phyloP scores from a whole-genome alignment of 1,284 basidiomycete species.

The Lentinula novae-zelandiae region DNA sequence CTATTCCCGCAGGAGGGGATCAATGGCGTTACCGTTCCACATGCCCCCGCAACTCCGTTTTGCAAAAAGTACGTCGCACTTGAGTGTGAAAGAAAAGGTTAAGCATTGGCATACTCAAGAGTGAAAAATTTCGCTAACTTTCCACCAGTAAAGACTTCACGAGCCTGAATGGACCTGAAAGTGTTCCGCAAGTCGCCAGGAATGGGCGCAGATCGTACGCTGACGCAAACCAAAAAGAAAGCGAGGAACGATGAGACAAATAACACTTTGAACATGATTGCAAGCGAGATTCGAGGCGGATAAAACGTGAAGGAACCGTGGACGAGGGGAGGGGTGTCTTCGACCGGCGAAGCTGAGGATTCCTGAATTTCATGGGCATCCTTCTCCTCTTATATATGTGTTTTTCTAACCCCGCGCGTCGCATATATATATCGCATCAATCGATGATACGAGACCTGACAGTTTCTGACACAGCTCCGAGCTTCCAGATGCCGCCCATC shows the following conservation, averaged over 20 bases:
- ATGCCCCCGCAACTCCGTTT: neutral
- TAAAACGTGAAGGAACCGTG: neutral
- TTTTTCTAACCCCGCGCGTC: neutral
- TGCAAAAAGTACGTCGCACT: constrained; percentile 4
- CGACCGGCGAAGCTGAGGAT: constrained; percentile 8
- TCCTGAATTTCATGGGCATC: neutral
- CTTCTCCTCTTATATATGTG: neutral
- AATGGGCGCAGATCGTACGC: neutral
- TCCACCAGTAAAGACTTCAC: constrained; percentile 2
- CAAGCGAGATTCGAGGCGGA: neutral
- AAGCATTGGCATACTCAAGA: neutral
- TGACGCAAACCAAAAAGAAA: neutral
- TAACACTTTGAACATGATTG: neutral
- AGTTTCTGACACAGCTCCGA: too few species aligned
- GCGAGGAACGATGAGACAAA: neutral
- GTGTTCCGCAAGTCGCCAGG: neutral
- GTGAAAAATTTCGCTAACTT: neutral
- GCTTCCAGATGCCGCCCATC: too few species aligned
- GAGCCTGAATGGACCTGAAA: neutral
- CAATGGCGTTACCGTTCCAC: neutral
- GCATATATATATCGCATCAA: neutral
- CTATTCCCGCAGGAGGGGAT: too few species aligned
- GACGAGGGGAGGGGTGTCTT: neutral
- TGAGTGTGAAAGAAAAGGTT: neutral
- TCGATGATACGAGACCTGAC: neutral